A percentile compares a stretch with the other conserved stretches of the same genome.
phyloP scores from a whole-genome alignment of 306 rosid genomes.

The Vigna radiata region DNA sequence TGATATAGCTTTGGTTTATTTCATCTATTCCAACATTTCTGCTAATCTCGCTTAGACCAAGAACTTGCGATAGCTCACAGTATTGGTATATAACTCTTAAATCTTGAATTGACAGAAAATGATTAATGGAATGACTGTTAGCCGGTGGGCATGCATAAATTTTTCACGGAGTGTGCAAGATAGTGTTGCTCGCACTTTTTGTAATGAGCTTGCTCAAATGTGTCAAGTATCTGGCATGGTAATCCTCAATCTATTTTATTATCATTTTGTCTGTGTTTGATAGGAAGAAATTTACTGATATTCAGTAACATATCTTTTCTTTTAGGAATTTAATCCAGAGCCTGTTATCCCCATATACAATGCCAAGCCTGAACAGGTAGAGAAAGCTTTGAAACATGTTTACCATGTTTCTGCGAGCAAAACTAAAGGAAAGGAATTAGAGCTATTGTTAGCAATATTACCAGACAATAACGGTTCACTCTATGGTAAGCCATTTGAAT shows the following conservation, averaged over 20 bases:
- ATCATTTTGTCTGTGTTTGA: neutral
- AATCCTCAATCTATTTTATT: conserved; percentile 30
- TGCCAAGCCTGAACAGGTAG: conserved; percentile 91
- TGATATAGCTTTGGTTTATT: conserved; percentile 2
- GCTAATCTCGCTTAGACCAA: conserved; percentile 15
- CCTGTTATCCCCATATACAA: conserved; percentile 88
- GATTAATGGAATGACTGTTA: conserved; percentile 95
- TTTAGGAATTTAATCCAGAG: conserved; percentile 80
- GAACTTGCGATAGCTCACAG: conserved; percentile 24
- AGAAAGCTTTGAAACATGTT: conserved; percentile 88
- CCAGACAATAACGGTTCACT: conserved; percentile 94
- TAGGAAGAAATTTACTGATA: neutral
- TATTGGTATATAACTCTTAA: conserved; percentile 32
- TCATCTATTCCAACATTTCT: conserved; percentile 7
- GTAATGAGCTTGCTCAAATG: conserved; percentile 88
- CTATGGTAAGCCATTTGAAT: conserved; percentile 58
- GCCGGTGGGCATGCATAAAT: conserved; percentile 93
- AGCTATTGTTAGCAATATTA: conserved; percentile 81
- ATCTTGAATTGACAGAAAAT: conserved; percentile 65
- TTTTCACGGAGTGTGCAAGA: conserved; percentile 92
- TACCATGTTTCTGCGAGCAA: conserved; percentile 79
- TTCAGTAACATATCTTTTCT: conserved; percentile 14
- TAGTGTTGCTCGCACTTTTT: conserved; percentile 85
- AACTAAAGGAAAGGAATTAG: conserved; percentile 87
- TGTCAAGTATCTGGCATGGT: conserved; percentile 99